phyloP scores from a whole-genome alignment of 805 yeast species.

The Starmerella vitae region DNA sequence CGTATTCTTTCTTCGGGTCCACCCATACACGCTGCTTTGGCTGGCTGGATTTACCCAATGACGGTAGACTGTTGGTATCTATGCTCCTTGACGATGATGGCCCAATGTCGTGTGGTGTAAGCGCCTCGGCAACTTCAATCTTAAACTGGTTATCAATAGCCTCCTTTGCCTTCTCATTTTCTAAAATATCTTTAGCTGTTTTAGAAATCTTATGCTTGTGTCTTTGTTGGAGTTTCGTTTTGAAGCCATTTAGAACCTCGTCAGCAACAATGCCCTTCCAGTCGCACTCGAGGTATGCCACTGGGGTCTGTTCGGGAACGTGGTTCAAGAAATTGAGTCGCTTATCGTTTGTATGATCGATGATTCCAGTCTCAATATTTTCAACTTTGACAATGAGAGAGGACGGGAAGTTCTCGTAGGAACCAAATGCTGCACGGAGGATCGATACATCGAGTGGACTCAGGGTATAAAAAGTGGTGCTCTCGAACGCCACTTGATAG shows the following conservation, averaged over 20 bases:
- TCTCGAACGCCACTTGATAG: slow-evolving; percentile 64
- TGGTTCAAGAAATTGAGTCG: slow-evolving; percentile 66
- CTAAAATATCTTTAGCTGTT: slow-evolving; percentile 22
- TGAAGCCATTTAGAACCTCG: slow-evolving; percentile 21
- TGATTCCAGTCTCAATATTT: slow-evolving; percentile 53
- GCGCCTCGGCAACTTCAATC: slow-evolving; percentile 22
- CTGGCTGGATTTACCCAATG: slow-evolving; percentile 12
- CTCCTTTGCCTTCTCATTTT: slow-evolving; percentile 24
- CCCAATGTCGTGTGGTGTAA: slow-evolving; percentile 11
- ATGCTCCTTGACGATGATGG: slow-evolving; percentile 4
- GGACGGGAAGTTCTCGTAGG: slow-evolving; percentile 56
- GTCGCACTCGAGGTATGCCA: slow-evolving; percentile 74
- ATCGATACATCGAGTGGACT: slow-evolving; percentile 72
- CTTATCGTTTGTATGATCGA: slow-evolving; percentile 35
- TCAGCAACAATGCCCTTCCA: slow-evolving; percentile 41
- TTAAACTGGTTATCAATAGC: slow-evolving; percentile 29
- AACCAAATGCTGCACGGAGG: slow-evolving; percentile 45
- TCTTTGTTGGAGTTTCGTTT: slow-evolving; percentile 21
- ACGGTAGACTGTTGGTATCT: slow-evolving; percentile 17
- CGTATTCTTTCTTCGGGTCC: slow-evolving; percentile 13
- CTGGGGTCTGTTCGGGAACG: slow-evolving; percentile 70
- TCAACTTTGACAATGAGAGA: slow-evolving; percentile 50
- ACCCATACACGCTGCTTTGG: slow-evolving; percentile 16
- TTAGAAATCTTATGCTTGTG: slow-evolving; percentile 18
- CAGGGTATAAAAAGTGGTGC: slow-evolving; percentile 52